phyloP scores from a whole-genome alignment of 2,329 filamentous ascomycete genomes.

The Fusarium begoniae region DNA sequence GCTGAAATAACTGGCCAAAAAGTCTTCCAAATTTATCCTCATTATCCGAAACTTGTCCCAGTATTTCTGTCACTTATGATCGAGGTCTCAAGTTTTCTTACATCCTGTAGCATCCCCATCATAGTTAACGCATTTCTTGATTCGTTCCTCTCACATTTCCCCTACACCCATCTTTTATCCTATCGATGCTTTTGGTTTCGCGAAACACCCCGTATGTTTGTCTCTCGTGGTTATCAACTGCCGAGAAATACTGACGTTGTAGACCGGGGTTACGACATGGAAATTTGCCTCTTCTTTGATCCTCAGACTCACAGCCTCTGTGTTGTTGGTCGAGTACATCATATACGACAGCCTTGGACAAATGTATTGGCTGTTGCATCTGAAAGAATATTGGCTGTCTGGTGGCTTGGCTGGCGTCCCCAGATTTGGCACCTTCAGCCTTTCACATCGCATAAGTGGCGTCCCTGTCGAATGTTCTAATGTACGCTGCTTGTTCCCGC shows the following conservation, averaged over 20 bases:
- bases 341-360: conserved; percentile 8
- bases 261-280: not conserved
- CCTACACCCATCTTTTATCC: conserved; percentile 23
- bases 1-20: not conserved
- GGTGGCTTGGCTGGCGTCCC: conserved; percentile 38
- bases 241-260: conserved; percentile 21
- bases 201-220: conserved; percentile 10
- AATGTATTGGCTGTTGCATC: conserved; percentile 14
- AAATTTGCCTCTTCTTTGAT: not conserved
- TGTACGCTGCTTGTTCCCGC: conserved; percentile 19
- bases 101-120: conserved; percentile 10
- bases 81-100: not conserved
- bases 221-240: conserved; percentile 33
- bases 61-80: not conserved
- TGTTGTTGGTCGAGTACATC: not conserved
- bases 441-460: conserved; percentile 31
- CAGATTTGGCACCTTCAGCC: conserved; percentile 27
- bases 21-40: not conserved
- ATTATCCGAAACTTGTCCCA: not conserved
- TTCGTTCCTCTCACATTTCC: conserved; percentile 26
- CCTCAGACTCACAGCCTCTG: not conserved
- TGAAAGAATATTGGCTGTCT: conserved; percentile 7
- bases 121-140: conserved; percentile 28
- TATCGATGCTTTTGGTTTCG: conserved; percentile 2
- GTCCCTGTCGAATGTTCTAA: conserved; percentile 32